Evolutionary conservation across 2,329 filamentous ascomycete genomes (phyloP), one percentile per base, ranked within the genome.

Genomic region (Diaporthe velutina): DNA sequence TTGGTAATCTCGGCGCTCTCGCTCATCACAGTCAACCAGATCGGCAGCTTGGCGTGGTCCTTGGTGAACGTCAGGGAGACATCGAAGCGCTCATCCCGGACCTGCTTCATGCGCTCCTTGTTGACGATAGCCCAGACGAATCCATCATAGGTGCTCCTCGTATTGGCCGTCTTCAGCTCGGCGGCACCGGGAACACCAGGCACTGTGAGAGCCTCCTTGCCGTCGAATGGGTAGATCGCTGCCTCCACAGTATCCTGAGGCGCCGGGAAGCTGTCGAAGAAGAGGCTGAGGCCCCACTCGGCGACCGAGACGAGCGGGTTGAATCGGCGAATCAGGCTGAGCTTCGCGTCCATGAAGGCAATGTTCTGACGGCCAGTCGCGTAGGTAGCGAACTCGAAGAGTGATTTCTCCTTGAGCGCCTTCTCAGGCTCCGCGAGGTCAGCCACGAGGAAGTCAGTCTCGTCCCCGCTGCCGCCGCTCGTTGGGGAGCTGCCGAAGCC

Each of bases 81-180:
- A 83, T 99, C 97, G 85, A 98, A 99, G 79, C 97, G 94, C 77
- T 98, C 95, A 64, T 98, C 94, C 76, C 97, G 93, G 79, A 98
- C 90, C 80, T 91, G 88, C 87, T 94, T 95, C 96, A 99, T 98
- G 83, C 90, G 86, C 80, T 95, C 93, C 91, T 99, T 99, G 90
- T 98, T 95, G 77, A 98, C 96, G 78, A 99, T 85, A 67, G 95
- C 96, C 90, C 94, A 98, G 77, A 99, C 96, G 80, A 98, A 99
- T 58, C 93, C 93, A 82, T 98, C 97, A 80, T 93, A 98, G 74
- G 86, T 85, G 86, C 92, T 92, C 89, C 91, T 93, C 84, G 86
- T 79, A 81, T 90, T 86, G 88, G 89, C 85, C 81, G 85, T 84
- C 77, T 86, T 85, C 71, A 90, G 84, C 78, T 92, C 90, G 61